Conservation (phyloP, 345 rosid species). For the Arabis alpina region DNA sequence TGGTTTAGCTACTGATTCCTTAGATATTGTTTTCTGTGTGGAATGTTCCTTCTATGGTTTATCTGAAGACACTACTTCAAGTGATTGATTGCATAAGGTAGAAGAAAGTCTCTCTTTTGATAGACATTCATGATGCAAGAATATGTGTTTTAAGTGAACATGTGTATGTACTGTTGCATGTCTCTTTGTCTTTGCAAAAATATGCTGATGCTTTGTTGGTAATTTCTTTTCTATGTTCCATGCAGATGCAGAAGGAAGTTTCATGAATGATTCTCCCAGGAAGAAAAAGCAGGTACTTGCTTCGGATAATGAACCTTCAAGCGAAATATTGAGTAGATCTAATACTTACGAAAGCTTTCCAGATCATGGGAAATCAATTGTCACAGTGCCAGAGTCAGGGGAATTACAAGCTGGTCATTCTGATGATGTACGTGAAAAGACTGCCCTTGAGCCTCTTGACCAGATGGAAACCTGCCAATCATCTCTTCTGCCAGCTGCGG, state of each 20-base stretch:
- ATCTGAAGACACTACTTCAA: slow-evolving; percentile 28
- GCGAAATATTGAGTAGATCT: slow-evolving; percentile 45
- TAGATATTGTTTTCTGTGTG: slow-evolving; percentile 18
- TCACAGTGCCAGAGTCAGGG: slow-evolving; percentile 41
- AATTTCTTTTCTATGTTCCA: background rate
- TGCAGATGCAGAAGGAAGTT: slow-evolving; percentile 44
- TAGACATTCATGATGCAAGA: background rate
- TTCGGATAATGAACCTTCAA: slow-evolving; percentile 43
- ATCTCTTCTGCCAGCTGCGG: slow-evolving; percentile 39
- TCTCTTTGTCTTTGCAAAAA: slow-evolving; percentile 4
- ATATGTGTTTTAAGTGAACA: background rate
- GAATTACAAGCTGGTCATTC: slow-evolving; percentile 37
- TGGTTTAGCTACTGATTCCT: slow-evolving; percentile 13
- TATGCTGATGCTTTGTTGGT: slow-evolving; percentile 24
- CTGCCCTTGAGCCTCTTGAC: slow-evolving; percentile 42
- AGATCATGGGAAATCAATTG: slow-evolving; percentile 43
- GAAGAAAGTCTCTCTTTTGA: slow-evolving; percentile 25
- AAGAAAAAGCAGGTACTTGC: slow-evolving; percentile 46
- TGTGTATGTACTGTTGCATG: background rate
- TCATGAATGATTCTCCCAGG: slow-evolving; percentile 40
- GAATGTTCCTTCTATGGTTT: slow-evolving; percentile 20
- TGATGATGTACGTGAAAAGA: slow-evolving; percentile 36
- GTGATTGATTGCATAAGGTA: background rate
- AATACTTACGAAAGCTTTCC: slow-evolving; percentile 51
- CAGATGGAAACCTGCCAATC: slow-evolving; percentile 42